phyloP scores from a whole-genome alignment of 164 flowering plant species.

The Cinnamomum chago region DNA sequence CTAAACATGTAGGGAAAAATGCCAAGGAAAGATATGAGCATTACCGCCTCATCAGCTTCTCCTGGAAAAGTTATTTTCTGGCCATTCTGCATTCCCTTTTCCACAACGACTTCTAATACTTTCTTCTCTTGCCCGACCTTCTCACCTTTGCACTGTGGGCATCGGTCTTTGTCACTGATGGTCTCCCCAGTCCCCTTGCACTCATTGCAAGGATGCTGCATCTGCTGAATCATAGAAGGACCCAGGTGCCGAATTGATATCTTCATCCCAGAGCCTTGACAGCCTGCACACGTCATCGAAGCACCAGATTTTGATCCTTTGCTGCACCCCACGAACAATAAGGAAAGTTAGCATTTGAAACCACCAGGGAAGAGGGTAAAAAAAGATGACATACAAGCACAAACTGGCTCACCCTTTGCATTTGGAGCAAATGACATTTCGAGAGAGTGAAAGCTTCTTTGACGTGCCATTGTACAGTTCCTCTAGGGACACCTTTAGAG shows the following conservation, averaged over 20 bases:
- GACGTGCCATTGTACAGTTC: conserved; percentile 61
- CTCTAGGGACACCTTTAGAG: conserved; percentile 64
- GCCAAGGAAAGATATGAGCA: conserved; percentile 2
- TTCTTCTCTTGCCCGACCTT: conserved; percentile 86
- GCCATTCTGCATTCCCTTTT: conserved; percentile 88
- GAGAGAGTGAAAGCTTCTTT: conserved; percentile 70
- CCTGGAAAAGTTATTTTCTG: conserved; percentile 88
- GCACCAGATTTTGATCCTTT: conserved; percentile 89
- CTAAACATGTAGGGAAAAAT: background rate
- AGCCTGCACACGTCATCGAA: conserved; percentile 64
- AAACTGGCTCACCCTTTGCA: conserved; percentile 61
- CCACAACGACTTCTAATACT: conserved; percentile 74
- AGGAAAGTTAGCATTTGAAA: background rate
- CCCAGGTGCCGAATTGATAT: conserved; percentile 79
- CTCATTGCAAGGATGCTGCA: conserved; percentile 86
- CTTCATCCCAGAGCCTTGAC: conserved; percentile 83
- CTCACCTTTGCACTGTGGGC: conserved; percentile 80
- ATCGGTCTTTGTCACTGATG: conserved; percentile 75
- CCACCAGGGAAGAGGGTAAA: background rate
- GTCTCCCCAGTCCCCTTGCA: conserved; percentile 86
- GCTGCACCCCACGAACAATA: conserved; percentile 23
- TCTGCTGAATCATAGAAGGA: conserved; percentile 86
- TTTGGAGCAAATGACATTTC: conserved; percentile 74
- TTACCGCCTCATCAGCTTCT: conserved; percentile 90
- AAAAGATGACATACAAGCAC: background rate